Evolutionary conservation across 768 basidiomycete species (phyloP).

Genomic region (Ramaria rubella): DNA sequence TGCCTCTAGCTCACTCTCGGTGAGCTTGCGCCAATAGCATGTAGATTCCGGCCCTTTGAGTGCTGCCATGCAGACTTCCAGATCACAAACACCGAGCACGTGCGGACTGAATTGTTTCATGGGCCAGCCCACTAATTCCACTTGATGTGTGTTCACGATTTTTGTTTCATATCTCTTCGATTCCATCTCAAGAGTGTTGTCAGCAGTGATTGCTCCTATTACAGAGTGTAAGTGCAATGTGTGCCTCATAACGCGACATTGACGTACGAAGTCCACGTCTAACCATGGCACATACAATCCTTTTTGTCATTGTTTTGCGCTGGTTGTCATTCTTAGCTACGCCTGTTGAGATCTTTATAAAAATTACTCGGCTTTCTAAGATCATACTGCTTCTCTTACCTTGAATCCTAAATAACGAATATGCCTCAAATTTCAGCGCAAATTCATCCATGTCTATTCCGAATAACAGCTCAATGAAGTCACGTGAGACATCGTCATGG

Average conservation of each 20-base stretch:
- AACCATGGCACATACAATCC: background rate
- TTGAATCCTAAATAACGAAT: background rate
- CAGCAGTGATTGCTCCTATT: background rate
- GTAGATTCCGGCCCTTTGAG: background rate
- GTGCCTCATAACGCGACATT: background rate
- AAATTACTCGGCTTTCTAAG: background rate
- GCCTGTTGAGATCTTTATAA: background rate
- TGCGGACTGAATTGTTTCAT: background rate
- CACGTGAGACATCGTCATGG: background rate
- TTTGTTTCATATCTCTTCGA: background rate
- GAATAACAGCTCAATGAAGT: background rate
- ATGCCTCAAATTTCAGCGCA: background rate
- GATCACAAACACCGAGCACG: background rate
- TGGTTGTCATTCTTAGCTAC: background rate
- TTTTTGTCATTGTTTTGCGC: background rate
- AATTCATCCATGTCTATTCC: background rate
- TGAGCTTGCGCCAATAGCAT: background rate
- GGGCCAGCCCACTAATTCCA: background rate
- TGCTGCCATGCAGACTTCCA: background rate
- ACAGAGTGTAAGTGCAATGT: background rate
- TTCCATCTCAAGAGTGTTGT: background rate
- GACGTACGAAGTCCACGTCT: background rate
- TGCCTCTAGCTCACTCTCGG: background rate
- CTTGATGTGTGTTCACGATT: background rate
- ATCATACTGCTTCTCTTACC: background rate